Conservation (phyloP, 345 rosid species). For the Passiflora organensis region DNA sequence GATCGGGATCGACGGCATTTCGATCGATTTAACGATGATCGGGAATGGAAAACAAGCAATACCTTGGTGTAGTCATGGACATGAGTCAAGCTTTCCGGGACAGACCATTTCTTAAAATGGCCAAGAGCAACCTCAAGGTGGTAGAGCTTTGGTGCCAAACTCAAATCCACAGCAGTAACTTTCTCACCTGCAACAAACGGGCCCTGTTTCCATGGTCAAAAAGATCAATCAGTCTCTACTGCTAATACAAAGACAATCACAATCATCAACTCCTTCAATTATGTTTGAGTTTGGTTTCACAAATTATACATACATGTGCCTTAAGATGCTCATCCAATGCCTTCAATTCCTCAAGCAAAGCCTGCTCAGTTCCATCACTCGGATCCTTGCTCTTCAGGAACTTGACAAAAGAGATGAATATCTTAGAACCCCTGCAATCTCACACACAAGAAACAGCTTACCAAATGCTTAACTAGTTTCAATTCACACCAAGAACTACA, state of each 20-base stretch:
- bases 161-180: conserved; percentile 66
- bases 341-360: conserved; percentile 66
- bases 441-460: background rate
- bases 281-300: background rate
- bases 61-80: conserved; percentile 63
- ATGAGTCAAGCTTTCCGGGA: conserved; percentile 58
- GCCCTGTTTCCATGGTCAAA: conserved; percentile 36
- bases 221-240: conserved; percentile 1
- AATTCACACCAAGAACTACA: too few species aligned
- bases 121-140: conserved; percentile 80
- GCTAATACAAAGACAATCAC: conserved; percentile 1
- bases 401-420: conserved; percentile 52
- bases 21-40: background rate
- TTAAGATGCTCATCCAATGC: conserved; percentile 79
- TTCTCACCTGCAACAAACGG: conserved; percentile 78
- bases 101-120: conserved; percentile 79
- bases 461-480: background rate
- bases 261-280: background rate
- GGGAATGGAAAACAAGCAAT: background rate
- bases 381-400: conserved; percentile 88
- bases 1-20: background rate
- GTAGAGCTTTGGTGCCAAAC: conserved; percentile 87
- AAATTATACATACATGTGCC: conserved; percentile 38
- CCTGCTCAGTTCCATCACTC: conserved; percentile 66
- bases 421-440: conserved; percentile 55